Percentiles rank a stretch among this genome's conserved stretches.
These are phyloP conservation scores for Rachicladosporium sp. DNA, from an alignment of 2,329 filamentous ascomycete species.

Conservation along the genomic window DNA sequence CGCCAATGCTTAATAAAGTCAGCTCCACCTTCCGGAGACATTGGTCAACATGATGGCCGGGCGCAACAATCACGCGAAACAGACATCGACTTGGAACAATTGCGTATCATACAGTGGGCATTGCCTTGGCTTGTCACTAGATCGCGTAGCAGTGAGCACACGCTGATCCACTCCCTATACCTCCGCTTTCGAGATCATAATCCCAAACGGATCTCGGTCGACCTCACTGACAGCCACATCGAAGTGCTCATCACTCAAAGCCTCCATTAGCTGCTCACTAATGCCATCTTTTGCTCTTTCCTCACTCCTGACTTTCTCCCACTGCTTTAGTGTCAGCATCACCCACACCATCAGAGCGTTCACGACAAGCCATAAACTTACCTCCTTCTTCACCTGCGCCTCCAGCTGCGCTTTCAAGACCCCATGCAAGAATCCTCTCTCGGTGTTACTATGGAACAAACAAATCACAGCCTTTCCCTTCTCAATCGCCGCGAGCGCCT, in stretches of 20 bases:
- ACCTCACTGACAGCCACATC: conserved; percentile 62
- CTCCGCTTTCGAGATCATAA: conserved; percentile 40
- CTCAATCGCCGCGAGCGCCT: conserved; percentile 76
- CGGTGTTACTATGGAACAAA: conserved; percentile 87
- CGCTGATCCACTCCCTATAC: neutral
- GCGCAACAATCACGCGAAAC: too few species aligned
- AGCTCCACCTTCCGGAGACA: too few species aligned
- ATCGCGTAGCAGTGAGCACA: too few species aligned
- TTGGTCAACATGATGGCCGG: too few species aligned
- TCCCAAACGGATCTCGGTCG: conserved; percentile 80
- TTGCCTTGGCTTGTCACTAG: too few species aligned
- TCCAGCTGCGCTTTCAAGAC: conserved; percentile 57
- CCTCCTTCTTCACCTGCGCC: conserved; percentile 41
- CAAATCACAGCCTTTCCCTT: conserved; percentile 70
- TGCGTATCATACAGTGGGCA: too few species aligned
- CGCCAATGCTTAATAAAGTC: too few species aligned
- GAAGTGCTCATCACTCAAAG: conserved; percentile 42
- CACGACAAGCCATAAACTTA: too few species aligned
- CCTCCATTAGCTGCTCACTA: conserved; percentile 31
- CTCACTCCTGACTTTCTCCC: conserved; percentile 36
- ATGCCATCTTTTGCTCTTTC: conserved; percentile 24
- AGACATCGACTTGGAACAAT: too few species aligned
- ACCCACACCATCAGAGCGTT: too few species aligned
- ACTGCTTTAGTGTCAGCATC: conserved; percentile 15
- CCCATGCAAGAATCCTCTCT: conserved; percentile 66